Percentiles rank a stretch among this genome's conserved stretches.
Evolutionary conservation across 495 filamentous ascomycete genomes (phyloP).

Genomic region (Annulohypoxylon stygium): DNA sequence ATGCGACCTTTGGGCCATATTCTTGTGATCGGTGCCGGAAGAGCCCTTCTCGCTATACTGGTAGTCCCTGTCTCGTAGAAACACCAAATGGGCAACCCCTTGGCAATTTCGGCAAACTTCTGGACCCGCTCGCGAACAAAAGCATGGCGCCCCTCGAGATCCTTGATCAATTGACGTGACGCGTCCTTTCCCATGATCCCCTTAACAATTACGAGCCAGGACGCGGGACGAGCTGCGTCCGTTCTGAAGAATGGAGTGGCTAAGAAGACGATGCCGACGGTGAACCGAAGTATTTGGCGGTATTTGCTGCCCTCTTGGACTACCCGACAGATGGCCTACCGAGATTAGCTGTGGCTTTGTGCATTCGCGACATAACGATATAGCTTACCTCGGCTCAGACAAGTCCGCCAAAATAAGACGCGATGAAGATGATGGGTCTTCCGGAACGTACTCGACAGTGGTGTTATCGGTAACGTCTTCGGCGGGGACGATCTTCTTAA

Average conservation of each 20-base stretch:
- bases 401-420: slow-evolving; percentile 39
- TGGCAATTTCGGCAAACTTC: slow-evolving; percentile 19
- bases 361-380: neutral
- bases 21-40: neutral
- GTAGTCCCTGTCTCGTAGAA: slow-evolving; percentile 22
- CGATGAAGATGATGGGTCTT: slow-evolving; percentile 48
- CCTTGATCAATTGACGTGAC: slow-evolving; percentile 20
- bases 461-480: neutral
- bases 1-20: neutral
- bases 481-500: slow-evolving; percentile 9
- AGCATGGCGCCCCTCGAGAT: slow-evolving; percentile 5
- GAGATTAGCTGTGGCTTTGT: neutral
- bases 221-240: slow-evolving; percentile 18
- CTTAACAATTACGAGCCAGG: slow-evolving; percentile 14
- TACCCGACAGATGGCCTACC: slow-evolving; percentile 39
- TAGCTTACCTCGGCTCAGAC: slow-evolving; percentile 35
- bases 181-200: slow-evolving; percentile 20
- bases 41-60: slow-evolving; percentile 8
- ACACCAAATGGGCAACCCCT: slow-evolving; percentile 16
- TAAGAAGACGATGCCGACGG: slow-evolving; percentile 41
- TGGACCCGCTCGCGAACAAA: slow-evolving; percentile 7
- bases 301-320: slow-evolving; percentile 37
- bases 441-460: slow-evolving; percentile 15
- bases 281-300: slow-evolving; percentile 33
- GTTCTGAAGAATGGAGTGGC: slow-evolving; percentile 40